Base-by-base conservation (phyloP, 2,329 filamentous ascomycete genomes). In the Hypoxylon sp. region DNA sequence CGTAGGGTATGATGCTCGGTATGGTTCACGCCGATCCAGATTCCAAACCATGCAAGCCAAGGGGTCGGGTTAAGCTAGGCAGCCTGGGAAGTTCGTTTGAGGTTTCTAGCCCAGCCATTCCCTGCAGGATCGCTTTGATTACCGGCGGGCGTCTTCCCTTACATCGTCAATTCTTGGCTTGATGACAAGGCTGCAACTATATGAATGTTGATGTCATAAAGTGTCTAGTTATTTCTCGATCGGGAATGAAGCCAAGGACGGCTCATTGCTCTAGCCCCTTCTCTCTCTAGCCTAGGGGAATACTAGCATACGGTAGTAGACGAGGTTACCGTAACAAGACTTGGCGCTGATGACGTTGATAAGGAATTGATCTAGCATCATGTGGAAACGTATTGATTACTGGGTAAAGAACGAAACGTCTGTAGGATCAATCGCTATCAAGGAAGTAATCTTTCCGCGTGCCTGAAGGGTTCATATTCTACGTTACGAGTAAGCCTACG, bases 1-100 rank as follows among this genome's bases (percentile, higher is more conserved):
- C 44, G 50, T 39, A 53, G 31, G 31, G 33, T 31, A 42, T 42
- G 33, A 24, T 52, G 31, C 22, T 19, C 42, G 11, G 22, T 29
- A 59, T 63, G 50, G 64, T 68, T 68, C 57, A 37, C 58, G 57
- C 42, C 65, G 65, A 70, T 64, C 65, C 52, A 64, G 65, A 66
- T 66, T 50, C 68, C 68, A 66, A 61, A 50, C 51, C 44, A 70
- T 70, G 68, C 68, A 70, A 70, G 67, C 53, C 54, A 47, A 56
- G 24, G 33, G 35, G 24, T 44, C 29, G 50, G 54, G 48, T 54
- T 56, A 50, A 63, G 65, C 42, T 55, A 24, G 48, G 39, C 44
- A 62, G 55, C 62, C 65, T 57, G 62, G 62, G 50, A 66, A 56
- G 55, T 47, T 52, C 31, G 13, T 52, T 62, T 37, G 35, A 65